These are phyloP conservation scores for Physcia stellaris DNA, from an alignment of 495 filamentous ascomycete species.

Conservation along the genomic window DNA sequence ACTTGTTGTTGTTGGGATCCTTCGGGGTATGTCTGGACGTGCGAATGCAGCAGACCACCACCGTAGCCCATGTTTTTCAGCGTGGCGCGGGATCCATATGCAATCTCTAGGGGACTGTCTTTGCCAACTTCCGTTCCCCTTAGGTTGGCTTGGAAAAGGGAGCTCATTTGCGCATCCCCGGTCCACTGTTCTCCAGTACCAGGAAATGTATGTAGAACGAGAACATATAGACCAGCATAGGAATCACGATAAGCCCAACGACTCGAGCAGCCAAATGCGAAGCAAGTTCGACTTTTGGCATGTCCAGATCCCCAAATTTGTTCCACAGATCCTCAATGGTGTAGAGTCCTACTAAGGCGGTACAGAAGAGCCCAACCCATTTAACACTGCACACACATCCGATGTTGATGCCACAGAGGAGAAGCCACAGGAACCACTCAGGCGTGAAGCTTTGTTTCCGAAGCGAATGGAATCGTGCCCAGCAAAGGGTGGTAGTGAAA, in stretches of 20 bases:
- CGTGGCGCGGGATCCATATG: slow-evolving; percentile 76
- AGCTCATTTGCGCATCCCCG: slow-evolving; percentile 98
- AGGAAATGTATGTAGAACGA: slow-evolving; percentile 90
- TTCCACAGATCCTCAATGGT: slow-evolving; percentile 96
- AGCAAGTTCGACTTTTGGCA: slow-evolving; percentile 64
- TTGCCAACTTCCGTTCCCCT: slow-evolving; percentile 85
- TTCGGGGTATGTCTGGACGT: slow-evolving; percentile 92
- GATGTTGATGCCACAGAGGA: slow-evolving; percentile 83
- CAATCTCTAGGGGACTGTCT: slow-evolving; percentile 85
- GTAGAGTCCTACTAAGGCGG: slow-evolving; percentile 87
- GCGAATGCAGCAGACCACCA: slow-evolving; percentile 92
- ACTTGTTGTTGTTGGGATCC: slow-evolving; percentile 91
- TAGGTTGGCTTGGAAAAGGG: slow-evolving; percentile 93
- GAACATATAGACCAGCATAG: slow-evolving; percentile 78
- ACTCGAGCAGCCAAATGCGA: slow-evolving; percentile 71
- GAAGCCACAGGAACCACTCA: slow-evolving; percentile 87
- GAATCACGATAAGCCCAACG: slow-evolving; percentile 76
- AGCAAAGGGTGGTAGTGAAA: slow-evolving; percentile 89
- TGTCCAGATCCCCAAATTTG: slow-evolving; percentile 89
- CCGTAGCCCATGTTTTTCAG: slow-evolving; percentile 99
- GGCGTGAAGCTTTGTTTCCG: slow-evolving; percentile 69
- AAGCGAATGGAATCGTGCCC: slow-evolving; percentile 85
- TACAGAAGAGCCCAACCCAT: slow-evolving; percentile 91
- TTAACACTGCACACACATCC: slow-evolving; percentile 98
- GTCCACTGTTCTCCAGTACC: slow-evolving; percentile 85